Percentiles rank a stretch among this genome's conserved stretches.
These are phyloP conservation scores for Tricholoma bakamatsutake DNA, from an alignment of 768 basidiomycete genomes.

Conservation along the genomic window DNA sequence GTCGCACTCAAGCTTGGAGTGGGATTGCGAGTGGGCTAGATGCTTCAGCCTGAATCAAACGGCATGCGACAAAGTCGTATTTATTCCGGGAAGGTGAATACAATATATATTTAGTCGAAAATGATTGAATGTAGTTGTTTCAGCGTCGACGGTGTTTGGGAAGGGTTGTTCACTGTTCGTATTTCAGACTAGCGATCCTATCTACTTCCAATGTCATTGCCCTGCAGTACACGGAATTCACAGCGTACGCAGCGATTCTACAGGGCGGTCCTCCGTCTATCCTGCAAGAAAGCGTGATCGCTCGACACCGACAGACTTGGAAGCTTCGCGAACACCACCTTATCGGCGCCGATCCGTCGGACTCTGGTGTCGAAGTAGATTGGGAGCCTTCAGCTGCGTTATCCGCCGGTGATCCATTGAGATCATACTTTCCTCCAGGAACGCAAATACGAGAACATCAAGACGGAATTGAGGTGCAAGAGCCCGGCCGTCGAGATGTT, in stretches of 20 bases:
- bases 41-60: conserved; percentile 34
- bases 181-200: not conserved
- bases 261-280: conserved; percentile 57
- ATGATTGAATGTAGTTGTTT: conserved; percentile 1
- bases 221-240: conserved; percentile 75
- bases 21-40: conserved; percentile 69
- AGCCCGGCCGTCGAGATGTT: conserved; percentile 31
- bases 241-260: conserved; percentile 74
- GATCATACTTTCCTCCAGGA: conserved; percentile 54
- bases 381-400: conserved; percentile 33
- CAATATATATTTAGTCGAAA: not conserved
- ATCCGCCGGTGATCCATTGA: conserved; percentile 53
- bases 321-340: conserved; percentile 75
- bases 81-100: conserved; percentile 51
- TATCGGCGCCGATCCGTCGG: conserved; percentile 22
- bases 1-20: conserved; percentile 41
- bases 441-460: conserved; percentile 42
- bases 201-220: not conserved
- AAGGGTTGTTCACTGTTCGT: conserved; percentile 70
- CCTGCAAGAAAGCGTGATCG: conserved; percentile 70
- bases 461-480: conserved; percentile 42
- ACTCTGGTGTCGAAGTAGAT: conserved; percentile 30
- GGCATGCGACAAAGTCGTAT: conserved; percentile 31
- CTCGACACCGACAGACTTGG: conserved; percentile 88
- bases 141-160: conserved; percentile 75